phyloP scores from a whole-genome alignment of 495 filamentous ascomycete genomes.

The Apodospora peruviana region DNA sequence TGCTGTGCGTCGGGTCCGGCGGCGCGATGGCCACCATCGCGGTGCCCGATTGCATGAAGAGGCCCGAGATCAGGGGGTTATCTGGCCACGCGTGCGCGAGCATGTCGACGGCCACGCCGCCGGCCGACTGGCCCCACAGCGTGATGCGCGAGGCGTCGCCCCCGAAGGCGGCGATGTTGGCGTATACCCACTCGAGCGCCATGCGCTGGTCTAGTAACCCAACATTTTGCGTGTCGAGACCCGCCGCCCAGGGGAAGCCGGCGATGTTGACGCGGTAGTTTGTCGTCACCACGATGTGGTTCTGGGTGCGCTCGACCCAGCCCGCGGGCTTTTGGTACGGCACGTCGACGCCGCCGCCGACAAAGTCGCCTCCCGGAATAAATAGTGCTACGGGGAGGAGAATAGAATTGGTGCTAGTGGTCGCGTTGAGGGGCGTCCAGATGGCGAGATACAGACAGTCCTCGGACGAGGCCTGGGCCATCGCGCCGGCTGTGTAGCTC shows the following conservation, averaged over 20 bases:
- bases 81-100: conserved; percentile 40
- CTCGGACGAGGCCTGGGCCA: conserved; percentile 35
- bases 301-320: conserved; percentile 39
- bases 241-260: conserved; percentile 19
- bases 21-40: conserved; percentile 28
- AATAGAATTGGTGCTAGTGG: conserved; percentile 2
- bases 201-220: conserved; percentile 50
- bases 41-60: conserved; percentile 44
- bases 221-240: conserved; percentile 14
- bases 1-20: conserved; percentile 28
- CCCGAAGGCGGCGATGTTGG: conserved; percentile 63
- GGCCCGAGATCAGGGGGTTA: conserved; percentile 38
- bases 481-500: conserved; percentile 22
- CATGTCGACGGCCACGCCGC: conserved; percentile 35
- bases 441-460: conserved; percentile 52
- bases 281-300: conserved; percentile 51
- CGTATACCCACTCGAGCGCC: conserved; percentile 61
- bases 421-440: conserved; percentile 37
- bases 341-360: conserved; percentile 33
- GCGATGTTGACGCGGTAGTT: conserved; percentile 48
- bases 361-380: conserved; percentile 41
- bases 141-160: conserved; percentile 58
- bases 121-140: conserved; percentile 47
- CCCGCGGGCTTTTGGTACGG: conserved; percentile 37
- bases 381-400: conserved; percentile 44